Conservation (phyloP, 1,139 yeast species). For the Pneumocystis oryctolagi region DNA sequence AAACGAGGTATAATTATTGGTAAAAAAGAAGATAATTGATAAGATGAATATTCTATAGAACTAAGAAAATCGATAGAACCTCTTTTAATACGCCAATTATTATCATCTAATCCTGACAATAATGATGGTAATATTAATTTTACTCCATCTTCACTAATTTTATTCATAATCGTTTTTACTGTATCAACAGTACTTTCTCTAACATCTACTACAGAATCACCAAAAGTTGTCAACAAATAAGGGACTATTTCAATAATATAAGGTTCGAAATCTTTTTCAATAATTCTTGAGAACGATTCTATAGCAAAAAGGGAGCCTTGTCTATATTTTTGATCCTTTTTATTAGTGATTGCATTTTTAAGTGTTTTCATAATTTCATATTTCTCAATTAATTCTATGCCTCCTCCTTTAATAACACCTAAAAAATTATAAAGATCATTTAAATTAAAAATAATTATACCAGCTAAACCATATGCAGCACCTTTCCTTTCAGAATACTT, state of each 20-base stretch:
- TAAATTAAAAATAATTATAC: conserved; percentile 24
- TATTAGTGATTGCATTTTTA: conserved; percentile 80
- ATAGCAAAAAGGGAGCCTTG: conserved; percentile 83
- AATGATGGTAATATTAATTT: conserved; percentile 85
- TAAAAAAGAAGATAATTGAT: conserved; percentile 77
- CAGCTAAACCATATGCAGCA: conserved; percentile 92
- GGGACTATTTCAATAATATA: conserved; percentile 83
- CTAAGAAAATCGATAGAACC: conserved; percentile 94
- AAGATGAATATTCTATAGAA: conserved; percentile 93
- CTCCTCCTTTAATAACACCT: conserved; percentile 63
- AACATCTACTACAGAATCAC: conserved; percentile 74
- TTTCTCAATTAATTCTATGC: conserved; percentile 60
- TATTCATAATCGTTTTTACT: conserved; percentile 75
- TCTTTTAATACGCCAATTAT: conserved; percentile 91
- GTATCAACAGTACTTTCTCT: conserved; percentile 81
- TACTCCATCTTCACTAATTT: conserved; percentile 84
- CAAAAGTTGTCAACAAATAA: conserved; percentile 59
- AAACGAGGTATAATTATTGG: conserved; percentile 89
- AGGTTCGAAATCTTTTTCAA: conserved; percentile 77
- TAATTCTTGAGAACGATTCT: conserved; percentile 62
- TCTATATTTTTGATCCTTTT: conserved; percentile 55
- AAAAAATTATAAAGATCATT: background rate
- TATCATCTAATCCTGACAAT: conserved; percentile 68
- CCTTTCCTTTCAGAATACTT: conserved; percentile 58
- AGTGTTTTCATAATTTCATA: conserved; percentile 62